Evolutionary conservation across 2,329 filamentous ascomycete genomes (phyloP).

Genomic region (Cyphellophora europaea): DNA sequence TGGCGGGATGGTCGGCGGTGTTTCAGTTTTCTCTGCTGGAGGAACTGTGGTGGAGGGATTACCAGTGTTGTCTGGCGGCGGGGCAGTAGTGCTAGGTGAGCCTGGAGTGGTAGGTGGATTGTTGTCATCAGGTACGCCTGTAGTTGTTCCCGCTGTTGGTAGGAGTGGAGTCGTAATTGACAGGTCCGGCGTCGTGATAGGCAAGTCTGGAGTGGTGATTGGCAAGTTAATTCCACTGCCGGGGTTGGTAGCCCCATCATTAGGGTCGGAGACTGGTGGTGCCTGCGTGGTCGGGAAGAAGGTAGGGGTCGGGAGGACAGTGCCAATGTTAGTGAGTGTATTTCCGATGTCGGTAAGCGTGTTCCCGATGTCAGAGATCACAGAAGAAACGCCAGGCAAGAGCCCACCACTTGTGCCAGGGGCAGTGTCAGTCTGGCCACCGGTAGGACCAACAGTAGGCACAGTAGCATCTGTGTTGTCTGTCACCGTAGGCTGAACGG

Average conservation of each 20-base stretch:
- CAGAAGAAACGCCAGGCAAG: too few species aligned
- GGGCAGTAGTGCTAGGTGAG: too few species aligned
- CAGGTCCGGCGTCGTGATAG: background rate
- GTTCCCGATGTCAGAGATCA: too few species aligned
- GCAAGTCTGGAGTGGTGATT: background rate
- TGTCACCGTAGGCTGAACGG: background rate
- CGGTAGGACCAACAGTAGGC: background rate
- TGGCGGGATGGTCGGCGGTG: conserved; percentile 1
- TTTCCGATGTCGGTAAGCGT: too few species aligned
- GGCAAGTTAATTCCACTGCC: background rate
- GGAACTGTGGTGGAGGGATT: conserved; percentile 9
- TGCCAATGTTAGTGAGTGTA: too few species aligned
- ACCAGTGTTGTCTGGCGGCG: too few species aligned
- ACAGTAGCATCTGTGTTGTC: background rate
- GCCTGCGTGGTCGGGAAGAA: background rate
- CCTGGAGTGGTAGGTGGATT: too few species aligned
- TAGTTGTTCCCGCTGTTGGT: too few species aligned
- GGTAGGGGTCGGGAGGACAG: background rate
- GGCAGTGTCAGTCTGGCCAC: background rate
- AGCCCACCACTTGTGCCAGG: too few species aligned
- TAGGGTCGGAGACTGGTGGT: background rate
- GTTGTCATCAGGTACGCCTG: too few species aligned
- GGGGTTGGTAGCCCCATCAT: background rate
- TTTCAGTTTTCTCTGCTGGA: conserved; percentile 15
- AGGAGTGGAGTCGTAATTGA: too few species aligned